Percentiles rank a stretch among this genome's conserved stretches.
These are phyloP conservation scores for Asclepias syriaca DNA, from an alignment of 257 asterid genomes.

Conservation along the genomic window DNA sequence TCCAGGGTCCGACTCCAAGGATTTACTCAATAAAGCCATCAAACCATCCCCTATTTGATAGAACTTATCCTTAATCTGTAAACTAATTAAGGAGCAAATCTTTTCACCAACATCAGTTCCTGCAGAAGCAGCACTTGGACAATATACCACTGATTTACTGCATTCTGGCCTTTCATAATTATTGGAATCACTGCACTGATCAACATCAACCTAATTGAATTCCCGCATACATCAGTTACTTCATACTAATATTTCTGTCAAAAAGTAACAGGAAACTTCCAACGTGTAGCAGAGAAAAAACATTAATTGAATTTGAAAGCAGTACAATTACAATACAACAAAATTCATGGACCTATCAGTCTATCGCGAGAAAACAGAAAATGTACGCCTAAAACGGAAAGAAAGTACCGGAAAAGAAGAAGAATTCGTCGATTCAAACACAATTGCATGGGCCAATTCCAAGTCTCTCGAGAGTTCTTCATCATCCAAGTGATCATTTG, in stretches of 20 bases:
- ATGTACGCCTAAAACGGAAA: constrained; percentile 1
- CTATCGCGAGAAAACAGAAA: not conserved
- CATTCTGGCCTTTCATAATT: constrained; percentile 18
- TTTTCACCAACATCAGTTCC: constrained; percentile 28
- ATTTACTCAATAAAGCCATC: constrained; percentile 47
- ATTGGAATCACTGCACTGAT: constrained; percentile 10
- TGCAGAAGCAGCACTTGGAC: constrained; percentile 14
- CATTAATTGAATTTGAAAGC: not conserved
- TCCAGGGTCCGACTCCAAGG: constrained; percentile 60
- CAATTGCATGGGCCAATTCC: constrained; percentile 27
- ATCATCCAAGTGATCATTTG: constrained; percentile 33
- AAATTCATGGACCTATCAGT: not conserved
- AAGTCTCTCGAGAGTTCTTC: constrained; percentile 29
- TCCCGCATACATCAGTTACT: not conserved
- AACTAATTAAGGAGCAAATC: constrained; percentile 26
- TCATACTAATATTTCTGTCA: not conserved
- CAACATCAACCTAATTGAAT: constrained; percentile 37
- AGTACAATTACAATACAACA: not conserved
- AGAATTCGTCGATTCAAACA: constrained; percentile 18
- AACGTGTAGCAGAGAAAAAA: not conserved
- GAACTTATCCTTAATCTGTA: constrained; percentile 38
- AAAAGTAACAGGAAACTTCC: not conserved
- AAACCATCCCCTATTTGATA: constrained; percentile 44
- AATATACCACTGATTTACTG: constrained; percentile 30
- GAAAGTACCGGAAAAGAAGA: constrained; percentile 13